Evolutionary conservation across 169 alveolate genomes (phyloP).

Genomic region (Eimeria praecox): DNA sequence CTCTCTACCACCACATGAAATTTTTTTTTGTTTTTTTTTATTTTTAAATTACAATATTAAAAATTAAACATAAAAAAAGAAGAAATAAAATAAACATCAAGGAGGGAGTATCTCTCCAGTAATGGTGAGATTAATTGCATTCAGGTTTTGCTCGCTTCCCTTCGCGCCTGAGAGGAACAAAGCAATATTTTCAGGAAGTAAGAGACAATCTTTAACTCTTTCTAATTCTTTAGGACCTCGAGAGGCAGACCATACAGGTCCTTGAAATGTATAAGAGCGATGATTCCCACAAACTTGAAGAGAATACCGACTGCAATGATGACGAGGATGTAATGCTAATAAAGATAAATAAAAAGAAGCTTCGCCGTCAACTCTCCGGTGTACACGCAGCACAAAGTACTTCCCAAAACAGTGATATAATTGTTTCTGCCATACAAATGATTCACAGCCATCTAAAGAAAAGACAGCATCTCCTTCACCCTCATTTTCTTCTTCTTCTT

Average conservation of each 20-base stretch:
- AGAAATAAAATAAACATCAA: not conserved
- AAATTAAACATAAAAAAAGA: not conserved
- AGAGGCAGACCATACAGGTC: slow-evolving; percentile 75
- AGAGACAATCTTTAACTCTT: slow-evolving; percentile 71
- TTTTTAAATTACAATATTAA: not conserved
- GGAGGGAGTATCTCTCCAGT: slow-evolving; percentile 55
- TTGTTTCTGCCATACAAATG: slow-evolving; percentile 71
- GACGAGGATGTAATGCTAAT: slow-evolving; percentile 39
- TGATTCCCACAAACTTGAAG: slow-evolving; percentile 44
- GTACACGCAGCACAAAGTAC: slow-evolving; percentile 78
- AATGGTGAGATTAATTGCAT: slow-evolving; percentile 42
- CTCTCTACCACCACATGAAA: too few relatives aligned
- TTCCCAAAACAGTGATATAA: slow-evolving; percentile 64
- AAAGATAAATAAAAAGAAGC: slow-evolving; percentile 23
- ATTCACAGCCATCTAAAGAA: slow-evolving; percentile 16
- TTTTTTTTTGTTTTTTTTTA: too few relatives aligned
- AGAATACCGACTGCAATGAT: slow-evolving; percentile 72
- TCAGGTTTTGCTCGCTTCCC: slow-evolving; percentile 70
- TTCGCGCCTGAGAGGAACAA: slow-evolving; percentile 77
- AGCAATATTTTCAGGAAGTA: slow-evolving; percentile 79
- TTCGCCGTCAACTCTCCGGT: slow-evolving; percentile 65
- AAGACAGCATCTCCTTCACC: not conserved
- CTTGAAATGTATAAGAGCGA: slow-evolving; percentile 51
- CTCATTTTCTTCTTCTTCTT: not conserved
- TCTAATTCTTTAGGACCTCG: slow-evolving; percentile 68